Percentiles rank a stretch among this genome's conserved stretches.
Evolutionary conservation across 202 grass and related monocot species (phyloP).

Genomic region (Zizania palustris): DNA sequence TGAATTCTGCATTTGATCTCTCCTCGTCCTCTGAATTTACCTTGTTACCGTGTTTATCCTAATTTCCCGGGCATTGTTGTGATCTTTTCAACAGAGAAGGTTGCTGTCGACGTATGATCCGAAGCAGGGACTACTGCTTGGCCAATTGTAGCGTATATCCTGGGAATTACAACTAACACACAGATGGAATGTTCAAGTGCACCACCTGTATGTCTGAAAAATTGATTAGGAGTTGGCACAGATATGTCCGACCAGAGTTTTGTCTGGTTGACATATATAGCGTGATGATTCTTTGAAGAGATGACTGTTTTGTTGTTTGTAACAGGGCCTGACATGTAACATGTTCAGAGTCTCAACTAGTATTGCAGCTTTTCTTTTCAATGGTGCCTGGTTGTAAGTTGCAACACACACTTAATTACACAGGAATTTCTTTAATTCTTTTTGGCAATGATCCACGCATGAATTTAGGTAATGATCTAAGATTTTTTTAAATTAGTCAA

Average conservation of each 20-base stretch:
- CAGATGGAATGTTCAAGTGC: neutral
- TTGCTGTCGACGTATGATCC: slow-evolving; percentile 69
- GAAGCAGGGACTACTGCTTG: slow-evolving; percentile 46
- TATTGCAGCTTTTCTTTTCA: neutral
- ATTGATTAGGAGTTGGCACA: neutral
- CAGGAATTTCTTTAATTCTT: neutral
- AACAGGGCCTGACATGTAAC: neutral
- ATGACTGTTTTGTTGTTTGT: neutral
- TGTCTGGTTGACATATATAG: neutral
- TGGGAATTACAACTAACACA: neutral
- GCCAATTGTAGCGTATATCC: slow-evolving; percentile 31
- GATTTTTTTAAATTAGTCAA: too few species aligned
- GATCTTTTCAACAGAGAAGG: slow-evolving; percentile 50
- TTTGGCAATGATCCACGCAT: neutral
- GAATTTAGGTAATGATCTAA: too few species aligned
- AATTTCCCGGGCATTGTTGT: neutral
- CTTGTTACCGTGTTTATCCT: neutral
- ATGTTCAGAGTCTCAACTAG: neutral
- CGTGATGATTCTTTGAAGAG: too few species aligned
- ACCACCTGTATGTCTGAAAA: neutral
- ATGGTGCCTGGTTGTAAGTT: neutral
- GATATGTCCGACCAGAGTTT: neutral
- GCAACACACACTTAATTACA: neutral
- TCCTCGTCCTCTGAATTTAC: neutral
- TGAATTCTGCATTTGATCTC: neutral